Base-by-base conservation (phyloP, 345 rosid genomes). In the Eucalyptus grandis region DNA sequence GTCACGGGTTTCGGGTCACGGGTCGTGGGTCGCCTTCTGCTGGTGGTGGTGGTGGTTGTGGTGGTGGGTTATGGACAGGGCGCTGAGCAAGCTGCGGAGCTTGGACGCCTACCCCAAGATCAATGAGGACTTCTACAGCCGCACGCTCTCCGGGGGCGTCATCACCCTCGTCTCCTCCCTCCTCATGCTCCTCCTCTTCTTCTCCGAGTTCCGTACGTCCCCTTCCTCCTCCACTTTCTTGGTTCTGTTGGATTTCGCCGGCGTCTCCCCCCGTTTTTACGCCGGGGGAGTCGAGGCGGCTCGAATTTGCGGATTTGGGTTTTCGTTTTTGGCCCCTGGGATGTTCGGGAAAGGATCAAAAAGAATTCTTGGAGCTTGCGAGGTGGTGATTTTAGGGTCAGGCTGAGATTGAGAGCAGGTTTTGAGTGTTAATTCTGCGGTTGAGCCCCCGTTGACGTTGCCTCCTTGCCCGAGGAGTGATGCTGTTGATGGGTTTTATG, bases 81-180 rank as follows among this genome's bases (percentile, higher is more conserved):
- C 93, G 82, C 88, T 94, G 88, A 91, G 92, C 88, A 95, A 93
- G 91, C 93, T 97, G 87, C 92, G 93, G 93, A 95, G 91, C 88
- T 91, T 97, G 90, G 99, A 97, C 88, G 98, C 99, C 6, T 97
- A 96, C 92, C 99, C 99, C 31, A 97, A 97, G 90, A 91, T 97
- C 91, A 97, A 96, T 89, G 99, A 97, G 89, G 99, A 97, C 92
- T 97, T 96, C 91, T 97, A 93, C 94, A 95, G 93, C 90, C 96
- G 99, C 16, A 94, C 98, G 7, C 94, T 96, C 92, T 95, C 97
- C 90, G 99, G 99, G 85, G 99, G 99, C 91, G 91, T 97, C 49
- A 93, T 97, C 92, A 97, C 99, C 88, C 94, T 97, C 72, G 90
- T 91, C 88, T 97, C 98, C 87, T 93, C 96, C 11, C 26, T 95